Conservation (phyloP, 768 basidiomycete species). For the Hypholoma fasciculare region DNA sequence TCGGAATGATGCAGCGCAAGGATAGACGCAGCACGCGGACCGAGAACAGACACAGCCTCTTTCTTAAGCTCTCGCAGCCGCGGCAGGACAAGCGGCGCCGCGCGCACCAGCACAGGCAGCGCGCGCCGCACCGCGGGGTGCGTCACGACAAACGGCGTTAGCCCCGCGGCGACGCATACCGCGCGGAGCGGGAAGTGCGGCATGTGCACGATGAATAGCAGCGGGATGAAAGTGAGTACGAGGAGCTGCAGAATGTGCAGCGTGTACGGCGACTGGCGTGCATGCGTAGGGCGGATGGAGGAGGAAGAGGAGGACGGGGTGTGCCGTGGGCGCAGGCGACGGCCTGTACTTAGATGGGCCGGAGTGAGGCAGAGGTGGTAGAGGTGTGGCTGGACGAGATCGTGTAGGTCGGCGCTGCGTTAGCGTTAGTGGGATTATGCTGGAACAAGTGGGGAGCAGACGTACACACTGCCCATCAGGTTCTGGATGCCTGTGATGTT, state of each 20-base stretch:
- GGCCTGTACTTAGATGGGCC: slow-evolving; percentile 29
- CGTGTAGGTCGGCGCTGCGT: slow-evolving; percentile 61
- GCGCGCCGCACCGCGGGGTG: slow-evolving; percentile 45
- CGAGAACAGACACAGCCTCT: neutral
- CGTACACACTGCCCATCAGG: slow-evolving; percentile 82
- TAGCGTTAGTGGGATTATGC: slow-evolving; percentile 1
- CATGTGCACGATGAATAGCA: slow-evolving; percentile 45
- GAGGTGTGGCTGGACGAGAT: slow-evolving; percentile 49
- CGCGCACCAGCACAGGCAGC: slow-evolving; percentile 23
- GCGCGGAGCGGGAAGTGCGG: slow-evolving; percentile 49
- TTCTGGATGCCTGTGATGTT: slow-evolving; percentile 92
- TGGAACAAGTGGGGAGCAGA: neutral
- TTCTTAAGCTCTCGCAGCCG: neutral
- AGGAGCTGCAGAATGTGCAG: slow-evolving; percentile 51
- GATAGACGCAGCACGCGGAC: neutral
- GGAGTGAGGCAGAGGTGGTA: slow-evolving; percentile 51
- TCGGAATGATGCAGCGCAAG: neutral
- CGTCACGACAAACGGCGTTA: slow-evolving; percentile 50
- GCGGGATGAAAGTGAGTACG: slow-evolving; percentile 47
- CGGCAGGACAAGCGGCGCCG: slow-evolving; percentile 9
- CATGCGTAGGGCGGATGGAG: slow-evolving; percentile 8
- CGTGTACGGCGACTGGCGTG: slow-evolving; percentile 45
- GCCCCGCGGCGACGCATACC: slow-evolving; percentile 46
- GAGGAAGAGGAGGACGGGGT: slow-evolving; percentile 9
- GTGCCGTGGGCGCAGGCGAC: neutral